phyloP scores from a whole-genome alignment of 2,329 filamentous ascomycete genomes.

The Chaetomium olivaceum region DNA sequence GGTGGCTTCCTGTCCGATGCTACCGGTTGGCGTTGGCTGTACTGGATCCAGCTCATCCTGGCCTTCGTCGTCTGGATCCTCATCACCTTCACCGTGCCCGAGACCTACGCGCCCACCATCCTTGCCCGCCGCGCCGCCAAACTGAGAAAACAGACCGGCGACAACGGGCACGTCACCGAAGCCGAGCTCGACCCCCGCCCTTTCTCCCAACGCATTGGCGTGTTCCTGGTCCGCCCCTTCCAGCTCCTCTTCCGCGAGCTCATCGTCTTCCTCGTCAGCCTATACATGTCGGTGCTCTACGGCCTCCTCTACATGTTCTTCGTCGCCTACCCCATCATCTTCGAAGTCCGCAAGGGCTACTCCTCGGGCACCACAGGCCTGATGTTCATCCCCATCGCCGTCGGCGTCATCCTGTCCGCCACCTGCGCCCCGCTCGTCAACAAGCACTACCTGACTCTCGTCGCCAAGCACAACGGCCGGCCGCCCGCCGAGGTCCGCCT shows the following conservation, averaged over 20 bases:
- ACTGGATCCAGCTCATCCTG: slow-evolving; percentile 83
- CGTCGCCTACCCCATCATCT: slow-evolving; percentile 69
- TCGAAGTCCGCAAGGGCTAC: slow-evolving; percentile 77
- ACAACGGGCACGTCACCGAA: slow-evolving; percentile 71
- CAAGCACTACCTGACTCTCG: slow-evolving; percentile 72
- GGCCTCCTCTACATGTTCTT: slow-evolving; percentile 77
- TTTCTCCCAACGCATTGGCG: slow-evolving; percentile 64
- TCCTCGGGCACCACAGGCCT: slow-evolving; percentile 71
- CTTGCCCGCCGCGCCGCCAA: slow-evolving; percentile 70
- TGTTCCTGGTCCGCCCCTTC: slow-evolving; percentile 81
- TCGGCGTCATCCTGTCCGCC: slow-evolving; percentile 71
- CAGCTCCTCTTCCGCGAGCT: slow-evolving; percentile 81
- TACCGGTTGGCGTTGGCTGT: slow-evolving; percentile 77
- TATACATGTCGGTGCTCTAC: slow-evolving; percentile 85
- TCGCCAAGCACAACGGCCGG: slow-evolving; percentile 63
- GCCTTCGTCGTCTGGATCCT: slow-evolving; percentile 68
- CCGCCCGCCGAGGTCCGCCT: slow-evolving; percentile 77
- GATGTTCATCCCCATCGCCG: slow-evolving; percentile 82
- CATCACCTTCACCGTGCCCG: slow-evolving; percentile 85
- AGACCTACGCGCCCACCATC: slow-evolving; percentile 83
- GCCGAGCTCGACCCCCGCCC: slow-evolving; percentile 75
- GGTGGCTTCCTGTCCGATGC: slow-evolving; percentile 75
- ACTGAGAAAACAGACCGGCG: slow-evolving; percentile 67
- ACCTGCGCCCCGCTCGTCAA: slow-evolving; percentile 72
- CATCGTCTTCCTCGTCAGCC: slow-evolving; percentile 78